These are phyloP conservation scores for Colletotrichum limetticola DNA, from an alignment of 2,329 filamentous ascomycete species.

Conservation along the genomic window DNA sequence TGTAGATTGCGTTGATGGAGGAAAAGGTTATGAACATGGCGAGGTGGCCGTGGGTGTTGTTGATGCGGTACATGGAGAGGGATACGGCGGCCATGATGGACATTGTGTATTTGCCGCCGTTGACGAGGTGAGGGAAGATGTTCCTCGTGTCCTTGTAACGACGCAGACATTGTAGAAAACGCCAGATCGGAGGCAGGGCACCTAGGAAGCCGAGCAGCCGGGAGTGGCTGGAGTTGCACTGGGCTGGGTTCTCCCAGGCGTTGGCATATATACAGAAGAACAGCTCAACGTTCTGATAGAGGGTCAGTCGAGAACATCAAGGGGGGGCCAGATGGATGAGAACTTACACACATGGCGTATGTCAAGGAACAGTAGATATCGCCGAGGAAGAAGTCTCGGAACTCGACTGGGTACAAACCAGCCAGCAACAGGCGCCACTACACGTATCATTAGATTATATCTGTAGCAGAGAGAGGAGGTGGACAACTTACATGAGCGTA, in stretches of 20 bases:
- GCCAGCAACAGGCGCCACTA: constrained; percentile 88
- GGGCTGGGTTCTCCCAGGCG: constrained; percentile 75
- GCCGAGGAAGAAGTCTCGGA: constrained; percentile 95
- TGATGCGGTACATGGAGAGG: constrained; percentile 85
- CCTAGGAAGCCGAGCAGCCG: constrained; percentile 87
- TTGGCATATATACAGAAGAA: constrained; percentile 96
- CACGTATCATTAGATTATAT: constrained; percentile 41
- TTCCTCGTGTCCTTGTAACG: constrained; percentile 90
- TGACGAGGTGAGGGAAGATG: constrained; percentile 90
- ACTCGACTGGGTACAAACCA: constrained; percentile 92
- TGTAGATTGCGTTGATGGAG: constrained; percentile 84
- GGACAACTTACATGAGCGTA: constrained; percentile 81
- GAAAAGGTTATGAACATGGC: constrained; percentile 85
- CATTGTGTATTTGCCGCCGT: constrained; percentile 90
- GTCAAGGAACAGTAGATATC: constrained; percentile 98
- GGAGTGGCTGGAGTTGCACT: constrained; percentile 89
- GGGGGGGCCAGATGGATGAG: accelerated
- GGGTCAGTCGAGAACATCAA: background rate
- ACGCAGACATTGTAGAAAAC: constrained; percentile 87
- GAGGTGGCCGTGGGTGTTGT: constrained; percentile 65
- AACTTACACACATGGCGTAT: constrained; percentile 84
- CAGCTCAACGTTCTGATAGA: constrained; percentile 80
- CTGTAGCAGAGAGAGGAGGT: background rate
- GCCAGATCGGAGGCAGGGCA: constrained; percentile 87
- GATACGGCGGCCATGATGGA: constrained; percentile 83